Conservation (phyloP, 805 yeast species). For the Millerozyma acaciae region DNA sequence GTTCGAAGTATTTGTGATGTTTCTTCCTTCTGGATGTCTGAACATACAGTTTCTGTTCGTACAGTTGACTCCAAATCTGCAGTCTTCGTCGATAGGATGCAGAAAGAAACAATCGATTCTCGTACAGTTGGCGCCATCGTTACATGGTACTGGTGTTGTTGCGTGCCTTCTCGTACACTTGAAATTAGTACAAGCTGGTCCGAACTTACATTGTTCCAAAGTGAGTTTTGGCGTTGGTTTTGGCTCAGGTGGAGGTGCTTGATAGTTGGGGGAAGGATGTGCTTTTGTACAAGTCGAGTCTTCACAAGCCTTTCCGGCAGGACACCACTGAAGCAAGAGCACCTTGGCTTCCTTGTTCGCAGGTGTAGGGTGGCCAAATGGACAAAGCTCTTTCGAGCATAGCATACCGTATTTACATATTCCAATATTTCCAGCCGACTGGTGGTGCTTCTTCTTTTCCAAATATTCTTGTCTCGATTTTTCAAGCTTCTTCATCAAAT, state of each 20-base stretch:
- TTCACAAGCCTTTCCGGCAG: conserved; percentile 59
- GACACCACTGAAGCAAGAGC: conserved; percentile 69
- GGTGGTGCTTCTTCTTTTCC: conserved; percentile 37
- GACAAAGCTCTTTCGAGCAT: conserved; percentile 77
- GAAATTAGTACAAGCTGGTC: conserved; percentile 68
- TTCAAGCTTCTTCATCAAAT: conserved; percentile 62
- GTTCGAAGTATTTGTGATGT: conserved; percentile 19
- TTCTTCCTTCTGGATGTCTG: conserved; percentile 79
- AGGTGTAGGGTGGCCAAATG: conserved; percentile 90
- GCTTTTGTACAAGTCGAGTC: conserved; percentile 65
- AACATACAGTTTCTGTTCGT: conserved; percentile 66
- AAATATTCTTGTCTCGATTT: conserved; percentile 51
- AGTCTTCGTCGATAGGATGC: conserved; percentile 76
- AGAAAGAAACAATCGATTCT: conserved; percentile 79
- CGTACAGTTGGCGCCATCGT: conserved; percentile 75
- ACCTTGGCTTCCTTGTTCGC: conserved; percentile 73
- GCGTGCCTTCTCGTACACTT: conserved; percentile 87
- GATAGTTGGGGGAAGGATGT: conserved; percentile 68
- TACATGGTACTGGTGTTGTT: conserved; percentile 64
- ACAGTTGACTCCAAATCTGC: conserved; percentile 78
- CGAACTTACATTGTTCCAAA: conserved; percentile 81
- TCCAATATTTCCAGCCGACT: conserved; percentile 43
- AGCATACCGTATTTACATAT: conserved; percentile 73
- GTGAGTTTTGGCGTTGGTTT: conserved; percentile 20
- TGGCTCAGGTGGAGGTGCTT: conserved; percentile 17